Evolutionary conservation across 179 eudicot genomes (phyloP).

Genomic region (Beta lomatogona): DNA sequence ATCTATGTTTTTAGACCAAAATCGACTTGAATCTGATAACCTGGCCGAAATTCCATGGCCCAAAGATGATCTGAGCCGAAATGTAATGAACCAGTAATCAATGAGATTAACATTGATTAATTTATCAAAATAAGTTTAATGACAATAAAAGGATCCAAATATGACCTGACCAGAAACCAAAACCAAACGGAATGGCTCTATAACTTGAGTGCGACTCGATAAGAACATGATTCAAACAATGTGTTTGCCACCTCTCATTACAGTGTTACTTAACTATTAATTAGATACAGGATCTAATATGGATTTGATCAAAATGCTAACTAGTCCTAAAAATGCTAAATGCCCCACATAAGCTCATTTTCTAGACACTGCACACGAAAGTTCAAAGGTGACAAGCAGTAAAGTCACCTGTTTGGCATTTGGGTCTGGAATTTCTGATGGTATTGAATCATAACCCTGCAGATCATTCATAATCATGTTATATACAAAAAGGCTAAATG

Average conservation of each 20-base stretch:
- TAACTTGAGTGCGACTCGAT: background rate
- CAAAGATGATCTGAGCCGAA: no score
- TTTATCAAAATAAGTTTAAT: no score
- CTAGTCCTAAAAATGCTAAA: background rate
- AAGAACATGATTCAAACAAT: background rate
- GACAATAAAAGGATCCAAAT: background rate
- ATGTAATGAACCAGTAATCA: no score
- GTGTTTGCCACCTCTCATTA: background rate
- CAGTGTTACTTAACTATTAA: background rate
- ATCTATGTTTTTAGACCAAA: no score
- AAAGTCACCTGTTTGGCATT: slow-evolving; percentile 63
- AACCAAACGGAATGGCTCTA: background rate
- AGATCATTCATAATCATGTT: slow-evolving; percentile 5
- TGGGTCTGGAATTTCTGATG: slow-evolving; percentile 69
- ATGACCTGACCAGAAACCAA: background rate
- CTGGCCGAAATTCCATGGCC: no score
- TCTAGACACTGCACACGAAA: background rate
- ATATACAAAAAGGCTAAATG: background rate
- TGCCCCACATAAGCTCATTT: background rate
- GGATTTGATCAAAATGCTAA: background rate
- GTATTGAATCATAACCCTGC: slow-evolving; percentile 80
- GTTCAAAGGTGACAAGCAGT: background rate
- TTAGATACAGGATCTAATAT: background rate
- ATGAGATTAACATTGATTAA: no score
- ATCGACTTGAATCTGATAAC: no score